Percentiles rank a stretch among this genome's conserved stretches.
Conservation (phyloP, 2,329 filamentous ascomycete species). For the Pleomassaria siparia region DNA sequence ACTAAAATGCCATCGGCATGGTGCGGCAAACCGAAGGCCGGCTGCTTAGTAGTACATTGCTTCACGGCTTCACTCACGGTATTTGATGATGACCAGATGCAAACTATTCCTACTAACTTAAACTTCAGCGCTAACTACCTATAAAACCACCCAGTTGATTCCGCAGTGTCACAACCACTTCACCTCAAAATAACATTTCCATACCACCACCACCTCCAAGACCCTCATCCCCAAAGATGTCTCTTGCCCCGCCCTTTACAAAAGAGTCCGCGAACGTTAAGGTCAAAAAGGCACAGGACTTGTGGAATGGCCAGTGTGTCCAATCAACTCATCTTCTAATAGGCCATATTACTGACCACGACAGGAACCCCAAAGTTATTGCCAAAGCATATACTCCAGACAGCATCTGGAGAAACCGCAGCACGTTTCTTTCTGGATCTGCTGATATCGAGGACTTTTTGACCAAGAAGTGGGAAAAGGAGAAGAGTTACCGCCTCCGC, state of each 20-base stretch:
- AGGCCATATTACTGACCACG: constrained; percentile 8
- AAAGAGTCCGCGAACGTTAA: constrained; percentile 70
- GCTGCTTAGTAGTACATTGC: background rate
- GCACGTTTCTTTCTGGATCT: constrained; percentile 68
- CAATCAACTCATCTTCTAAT: background rate
- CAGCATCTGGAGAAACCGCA: constrained; percentile 79
- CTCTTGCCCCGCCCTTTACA: constrained; percentile 70
- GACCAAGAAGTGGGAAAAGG: constrained; percentile 71
- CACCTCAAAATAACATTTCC: background rate
- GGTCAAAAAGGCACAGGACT: constrained; percentile 80
- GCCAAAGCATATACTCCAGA: constrained; percentile 74
- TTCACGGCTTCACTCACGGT: background rate
- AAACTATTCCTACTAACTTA: background rate
- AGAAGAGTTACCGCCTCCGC: constrained; percentile 71
- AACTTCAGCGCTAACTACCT: background rate
- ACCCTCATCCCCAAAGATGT: constrained; percentile 33
- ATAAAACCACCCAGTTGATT: background rate
- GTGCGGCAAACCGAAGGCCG: background rate
- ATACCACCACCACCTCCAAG: background rate
- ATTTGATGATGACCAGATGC: background rate
- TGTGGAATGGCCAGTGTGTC: constrained; percentile 75
- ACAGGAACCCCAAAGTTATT: constrained; percentile 64
- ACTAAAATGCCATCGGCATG: constrained; percentile 1
- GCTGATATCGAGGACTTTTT: constrained; percentile 69
- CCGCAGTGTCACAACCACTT: background rate